phyloP scores from a whole-genome alignment of 306 rosid genomes.

The Citrullus mucosospermus region DNA sequence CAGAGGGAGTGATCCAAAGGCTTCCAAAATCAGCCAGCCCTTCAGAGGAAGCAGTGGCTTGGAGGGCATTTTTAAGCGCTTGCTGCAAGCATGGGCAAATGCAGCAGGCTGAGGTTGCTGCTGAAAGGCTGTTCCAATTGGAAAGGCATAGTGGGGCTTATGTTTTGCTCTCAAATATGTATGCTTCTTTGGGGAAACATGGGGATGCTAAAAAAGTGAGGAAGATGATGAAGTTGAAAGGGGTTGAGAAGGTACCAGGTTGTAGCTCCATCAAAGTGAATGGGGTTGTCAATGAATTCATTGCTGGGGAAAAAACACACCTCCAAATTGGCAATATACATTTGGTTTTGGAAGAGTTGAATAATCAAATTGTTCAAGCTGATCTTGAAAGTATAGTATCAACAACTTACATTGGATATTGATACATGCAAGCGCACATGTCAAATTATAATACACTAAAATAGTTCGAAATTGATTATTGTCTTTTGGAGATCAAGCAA shows the following conservation, averaged over 20 bases:
- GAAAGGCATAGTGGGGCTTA: constrained; percentile 49
- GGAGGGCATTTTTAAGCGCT: constrained; percentile 76
- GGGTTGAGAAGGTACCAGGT: constrained; percentile 51
- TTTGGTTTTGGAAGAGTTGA: constrained; percentile 34
- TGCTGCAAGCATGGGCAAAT: constrained; percentile 54
- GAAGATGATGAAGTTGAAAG: constrained; percentile 43
- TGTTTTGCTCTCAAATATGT: constrained; percentile 57
- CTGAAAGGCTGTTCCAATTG: constrained; percentile 27
- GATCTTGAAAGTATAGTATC: background rate
- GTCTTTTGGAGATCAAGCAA: too few relatives aligned
- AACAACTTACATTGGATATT: background rate
- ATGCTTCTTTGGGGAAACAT: constrained; percentile 37
- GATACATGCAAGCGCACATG: too few relatives aligned
- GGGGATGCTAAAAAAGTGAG: constrained; percentile 45
- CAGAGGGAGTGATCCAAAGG: constrained; percentile 33
- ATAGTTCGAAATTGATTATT: too few relatives aligned
- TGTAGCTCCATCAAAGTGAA: constrained; percentile 61
- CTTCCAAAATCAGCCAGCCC: constrained; percentile 15
- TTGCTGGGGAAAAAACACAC: constrained; percentile 50
- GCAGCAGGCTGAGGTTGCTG: constrained; percentile 43
- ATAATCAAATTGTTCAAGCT: constrained; percentile 6
- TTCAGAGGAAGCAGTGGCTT: constrained; percentile 46
- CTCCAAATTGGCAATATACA: constrained; percentile 36
- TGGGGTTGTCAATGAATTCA: constrained; percentile 43
- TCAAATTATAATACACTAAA: too few relatives aligned